Percentiles rank a stretch among this genome's conserved stretches.
phyloP scores from a whole-genome alignment of 768 basidiomycete species.

The Leccinellum rugosiceps region DNA sequence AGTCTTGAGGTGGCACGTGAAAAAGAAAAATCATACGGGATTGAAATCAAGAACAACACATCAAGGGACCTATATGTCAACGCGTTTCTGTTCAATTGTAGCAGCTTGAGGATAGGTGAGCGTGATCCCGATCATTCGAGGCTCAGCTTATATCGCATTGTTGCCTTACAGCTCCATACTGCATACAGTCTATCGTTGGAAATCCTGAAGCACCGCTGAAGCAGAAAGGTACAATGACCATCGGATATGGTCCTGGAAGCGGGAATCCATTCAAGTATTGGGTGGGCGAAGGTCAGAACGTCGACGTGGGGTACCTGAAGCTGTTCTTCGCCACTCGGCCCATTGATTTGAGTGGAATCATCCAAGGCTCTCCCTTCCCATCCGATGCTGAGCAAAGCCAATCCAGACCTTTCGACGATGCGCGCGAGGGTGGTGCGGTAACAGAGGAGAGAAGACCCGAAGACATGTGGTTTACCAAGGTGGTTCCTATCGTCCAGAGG shows the following conservation, averaged over 20 bases:
- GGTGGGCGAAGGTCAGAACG: not conserved
- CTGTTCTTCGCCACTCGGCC: not conserved
- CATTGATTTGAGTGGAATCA: not conserved
- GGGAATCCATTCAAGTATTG: not conserved
- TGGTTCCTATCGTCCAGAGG: slow-evolving; percentile 18
- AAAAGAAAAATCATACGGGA: slow-evolving; percentile 27
- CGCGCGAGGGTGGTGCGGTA: not conserved
- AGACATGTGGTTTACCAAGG: slow-evolving; percentile 19
- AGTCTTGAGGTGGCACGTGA: slow-evolving; percentile 23
- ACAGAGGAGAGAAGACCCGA: slow-evolving; percentile 1
- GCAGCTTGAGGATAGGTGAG: slow-evolving; percentile 35
- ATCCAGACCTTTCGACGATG: not conserved
- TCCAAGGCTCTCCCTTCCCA: not conserved
- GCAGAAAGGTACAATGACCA: slow-evolving; percentile 16
- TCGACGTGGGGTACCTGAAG: not conserved
- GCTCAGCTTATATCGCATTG: not conserved
- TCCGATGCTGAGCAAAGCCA: not conserved
- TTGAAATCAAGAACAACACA: slow-evolving; percentile 35
- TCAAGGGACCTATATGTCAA: slow-evolving; percentile 35
- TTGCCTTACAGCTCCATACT: slow-evolving; percentile 6
- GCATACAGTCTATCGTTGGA: not conserved
- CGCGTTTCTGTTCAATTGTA: slow-evolving; percentile 42
- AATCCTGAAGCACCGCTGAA: slow-evolving; percentile 9
- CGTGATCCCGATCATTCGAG: not conserved
- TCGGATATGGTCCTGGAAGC: slow-evolving; percentile 36